Evolutionary conservation across 2,329 filamentous ascomycete genomes (phyloP).

Genomic region (Fusarium sp.): DNA sequence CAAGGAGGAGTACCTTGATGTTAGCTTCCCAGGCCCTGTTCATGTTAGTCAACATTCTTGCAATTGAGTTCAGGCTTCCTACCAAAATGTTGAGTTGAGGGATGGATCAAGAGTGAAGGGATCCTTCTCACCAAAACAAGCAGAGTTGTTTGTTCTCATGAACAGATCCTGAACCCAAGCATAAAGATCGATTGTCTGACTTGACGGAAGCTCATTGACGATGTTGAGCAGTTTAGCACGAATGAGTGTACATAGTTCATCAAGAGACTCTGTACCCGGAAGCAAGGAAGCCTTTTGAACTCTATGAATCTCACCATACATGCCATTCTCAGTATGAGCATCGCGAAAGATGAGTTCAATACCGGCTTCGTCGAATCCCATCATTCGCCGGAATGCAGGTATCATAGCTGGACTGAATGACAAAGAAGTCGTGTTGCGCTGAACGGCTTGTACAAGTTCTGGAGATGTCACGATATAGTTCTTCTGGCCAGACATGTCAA

Average conservation of each 20-base stretch:
- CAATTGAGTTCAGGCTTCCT: too few relatives aligned
- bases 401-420: conserved; percentile 35
- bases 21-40: conserved; percentile 34
- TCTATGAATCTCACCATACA: conserved; percentile 35
- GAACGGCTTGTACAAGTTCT: conserved; percentile 33
- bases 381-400: conserved; percentile 34
- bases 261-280: conserved; percentile 25
- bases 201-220: conserved; percentile 13
- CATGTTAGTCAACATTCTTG: too few relatives aligned
- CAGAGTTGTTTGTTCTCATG: conserved; percentile 36
- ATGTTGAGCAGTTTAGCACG: conserved; percentile 8
- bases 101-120: conserved; percentile 24
- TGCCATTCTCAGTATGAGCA: conserved; percentile 36
- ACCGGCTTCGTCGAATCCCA: conserved; percentile 31
- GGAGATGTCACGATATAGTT: conserved; percentile 38
- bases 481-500: conserved; percentile 35
- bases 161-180: conserved; percentile 28
- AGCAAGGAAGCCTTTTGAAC: conserved; percentile 30
- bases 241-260: conserved; percentile 14
- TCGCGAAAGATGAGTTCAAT: conserved; percentile 37
- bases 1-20: conserved; percentile 22
- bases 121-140: conserved; percentile 32
- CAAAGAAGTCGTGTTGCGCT: conserved; percentile 24
- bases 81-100: conserved; percentile 20
- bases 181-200: conserved; percentile 19